Conservation (phyloP, 495 filamentous ascomycete genomes). For the Talaromyces liani region DNA sequence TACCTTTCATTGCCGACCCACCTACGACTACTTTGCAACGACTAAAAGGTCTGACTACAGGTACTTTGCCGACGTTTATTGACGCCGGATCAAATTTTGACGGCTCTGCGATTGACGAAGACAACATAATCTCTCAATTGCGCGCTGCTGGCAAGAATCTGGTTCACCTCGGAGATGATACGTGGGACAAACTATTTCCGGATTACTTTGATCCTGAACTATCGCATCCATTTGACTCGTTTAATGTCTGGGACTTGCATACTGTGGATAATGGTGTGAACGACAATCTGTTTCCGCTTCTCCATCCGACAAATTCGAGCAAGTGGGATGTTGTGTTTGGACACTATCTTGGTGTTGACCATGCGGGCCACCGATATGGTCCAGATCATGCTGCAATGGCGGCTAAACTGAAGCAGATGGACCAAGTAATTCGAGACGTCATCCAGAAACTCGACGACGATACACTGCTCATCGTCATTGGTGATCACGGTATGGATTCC, state of each 20-base stretch:
- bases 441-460: conserved; percentile 69
- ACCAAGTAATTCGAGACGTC: conserved; percentile 64
- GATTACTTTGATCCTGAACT: conserved; percentile 82
- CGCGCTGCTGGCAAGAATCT: conserved; percentile 72
- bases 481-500: conserved; percentile 95
- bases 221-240: conserved; percentile 83
- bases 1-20: conserved; percentile 95
- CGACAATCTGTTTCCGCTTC: conserved; percentile 80
- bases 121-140: conserved; percentile 84
- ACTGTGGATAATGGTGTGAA: conserved; percentile 96
- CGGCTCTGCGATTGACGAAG: conserved; percentile 94
- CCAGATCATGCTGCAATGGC: conserved; percentile 89
- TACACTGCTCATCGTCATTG: conserved; percentile 90
- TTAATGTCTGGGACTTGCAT: conserved; percentile 97
- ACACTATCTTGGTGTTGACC: conserved; percentile 92
- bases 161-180: conserved; percentile 93
- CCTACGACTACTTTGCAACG: conserved; percentile 89
- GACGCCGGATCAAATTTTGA: conserved; percentile 93
- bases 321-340: conserved; percentile 91
- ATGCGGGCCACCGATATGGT: conserved; percentile 93
- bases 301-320: conserved; percentile 51
- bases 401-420: conserved; percentile 87
- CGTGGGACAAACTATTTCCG: conserved; percentile 89
- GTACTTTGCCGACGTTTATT: conserved; percentile 89
- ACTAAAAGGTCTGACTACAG: conserved; percentile 90